Conservation (phyloP, 768 basidiomycete genomes). For the Coprinellus micaceus region DNA sequence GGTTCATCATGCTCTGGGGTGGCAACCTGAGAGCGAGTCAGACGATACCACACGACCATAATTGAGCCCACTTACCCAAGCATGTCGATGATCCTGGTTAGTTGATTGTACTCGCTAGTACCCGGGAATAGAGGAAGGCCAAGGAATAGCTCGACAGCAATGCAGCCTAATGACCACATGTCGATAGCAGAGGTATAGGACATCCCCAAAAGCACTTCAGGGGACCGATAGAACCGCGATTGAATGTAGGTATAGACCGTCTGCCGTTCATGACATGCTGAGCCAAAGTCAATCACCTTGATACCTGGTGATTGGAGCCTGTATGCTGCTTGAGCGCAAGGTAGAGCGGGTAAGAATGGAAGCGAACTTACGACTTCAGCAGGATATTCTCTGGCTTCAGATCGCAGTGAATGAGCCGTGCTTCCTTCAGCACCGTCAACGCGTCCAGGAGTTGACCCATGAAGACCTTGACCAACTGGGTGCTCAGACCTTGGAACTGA, state of each 20-base stretch:
- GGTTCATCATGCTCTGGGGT: conserved; percentile 89
- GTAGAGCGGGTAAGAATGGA: conserved; percentile 1
- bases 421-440: conserved; percentile 88
- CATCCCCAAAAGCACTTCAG: conserved; percentile 93
- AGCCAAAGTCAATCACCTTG: conserved; percentile 99
- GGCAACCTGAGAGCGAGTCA: conserved; percentile 58
- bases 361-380: conserved; percentile 73
- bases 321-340: conserved; percentile 2
- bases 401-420: conserved; percentile 96
- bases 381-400: conserved; percentile 98
- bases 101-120: conserved; percentile 98
- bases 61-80: conserved; percentile 66
- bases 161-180: conserved; percentile 99
- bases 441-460: conserved; percentile 94
- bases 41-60: conserved; percentile 4
- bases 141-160: conserved; percentile 96
- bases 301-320: conserved; percentile 96
- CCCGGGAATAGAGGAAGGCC: conserved; percentile 96
- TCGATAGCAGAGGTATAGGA: conserved; percentile 95
- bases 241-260: conserved; percentile 99
- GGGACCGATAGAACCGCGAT: conserved; percentile 96
- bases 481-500: conserved; percentile 95
- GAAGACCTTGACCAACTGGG: conserved; percentile 97
- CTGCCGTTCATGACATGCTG: conserved; percentile 96
- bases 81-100: conserved; percentile 97